Conservation (phyloP, 805 yeast genomes). For the Pichia nakasei region DNA sequence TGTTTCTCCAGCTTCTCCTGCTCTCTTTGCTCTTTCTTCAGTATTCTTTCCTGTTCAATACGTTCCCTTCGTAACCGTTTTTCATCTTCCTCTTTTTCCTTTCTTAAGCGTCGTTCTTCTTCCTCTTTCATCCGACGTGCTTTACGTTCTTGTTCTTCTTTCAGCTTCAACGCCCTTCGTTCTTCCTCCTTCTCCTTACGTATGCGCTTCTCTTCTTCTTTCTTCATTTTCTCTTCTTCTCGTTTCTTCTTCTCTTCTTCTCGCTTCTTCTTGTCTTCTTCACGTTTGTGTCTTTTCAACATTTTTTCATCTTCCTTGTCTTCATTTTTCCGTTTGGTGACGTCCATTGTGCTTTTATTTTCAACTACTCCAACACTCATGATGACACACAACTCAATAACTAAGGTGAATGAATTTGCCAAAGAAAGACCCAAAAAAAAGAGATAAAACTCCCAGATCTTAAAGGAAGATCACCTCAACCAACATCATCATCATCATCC, state of each 20-base stretch:
- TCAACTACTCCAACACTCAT: not conserved
- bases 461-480: too few species aligned
- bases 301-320: not conserved
- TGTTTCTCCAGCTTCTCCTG: constrained; percentile 19
- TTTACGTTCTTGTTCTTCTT: not conserved
- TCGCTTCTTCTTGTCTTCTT: not conserved
- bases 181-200: not conserved
- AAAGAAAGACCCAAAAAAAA: not conserved
- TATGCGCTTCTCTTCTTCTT: not conserved
- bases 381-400: too few species aligned
- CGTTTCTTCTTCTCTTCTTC: not conserved
- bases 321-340: not conserved
- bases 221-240: not conserved
- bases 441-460: not conserved
- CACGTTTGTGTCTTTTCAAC: not conserved
- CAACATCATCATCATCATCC: too few species aligned
- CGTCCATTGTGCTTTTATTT: not conserved
- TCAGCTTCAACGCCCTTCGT: not conserved
- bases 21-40: constrained; percentile 11
- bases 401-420: not conserved
- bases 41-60: constrained; percentile 4
- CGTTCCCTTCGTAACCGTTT: constrained; percentile 1
- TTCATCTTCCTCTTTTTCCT: constrained; percentile 4
- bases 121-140: not conserved
- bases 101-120: not conserved